phyloP scores from a whole-genome alignment of 31 red algal species.

The Odonthalia washingtoniensis region DNA sequence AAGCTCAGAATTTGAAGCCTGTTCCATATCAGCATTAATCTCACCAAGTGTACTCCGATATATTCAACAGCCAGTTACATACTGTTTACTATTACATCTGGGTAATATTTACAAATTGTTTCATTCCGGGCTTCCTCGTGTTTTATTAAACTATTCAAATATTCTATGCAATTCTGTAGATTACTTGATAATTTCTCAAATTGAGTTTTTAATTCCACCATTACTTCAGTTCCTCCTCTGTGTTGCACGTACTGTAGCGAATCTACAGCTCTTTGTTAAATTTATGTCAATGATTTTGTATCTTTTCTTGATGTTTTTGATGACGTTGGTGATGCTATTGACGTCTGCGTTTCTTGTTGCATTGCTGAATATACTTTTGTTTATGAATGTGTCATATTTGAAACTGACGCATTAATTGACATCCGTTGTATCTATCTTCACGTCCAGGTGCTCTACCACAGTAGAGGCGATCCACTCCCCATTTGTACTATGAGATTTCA shows the following conservation, averaged over 20 bases:
- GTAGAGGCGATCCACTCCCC: conserved; percentile 32
- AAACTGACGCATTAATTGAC: conserved; percentile 44
- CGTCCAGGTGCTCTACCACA: conserved; percentile 25
- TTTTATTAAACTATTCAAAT: conserved; percentile 43
- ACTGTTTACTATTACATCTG: conserved; percentile 37
- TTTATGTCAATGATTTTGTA: conserved; percentile 12
- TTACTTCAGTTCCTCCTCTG: conserved; percentile 28
- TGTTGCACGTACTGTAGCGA: conserved; percentile 39
- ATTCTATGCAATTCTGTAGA: conserved; percentile 37
- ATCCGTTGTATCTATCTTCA: neutral
- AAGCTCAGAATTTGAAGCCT: conserved; percentile 69
- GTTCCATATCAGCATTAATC: conserved; percentile 53
- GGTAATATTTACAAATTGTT: conserved; percentile 22
- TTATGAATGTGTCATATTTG: conserved; percentile 42
- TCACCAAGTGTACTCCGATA: conserved; percentile 18
- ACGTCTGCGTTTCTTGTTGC: neutral
- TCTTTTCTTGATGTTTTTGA: neutral
- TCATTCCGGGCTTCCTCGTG: conserved; percentile 58
- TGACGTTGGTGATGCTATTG: neutral
- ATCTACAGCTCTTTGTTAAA: conserved; percentile 57
- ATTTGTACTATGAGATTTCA: conserved; percentile 9
- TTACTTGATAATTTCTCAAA: conserved; percentile 46
- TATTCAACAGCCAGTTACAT: conserved; percentile 35
- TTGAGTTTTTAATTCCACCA: conserved; percentile 59
- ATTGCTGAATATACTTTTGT: conserved; percentile 21